Evolutionary conservation across 2,329 filamentous ascomycete genomes (phyloP), one percentile per base, ranked within the genome.

Genomic region (Alternaria novae-zelandiae): DNA sequence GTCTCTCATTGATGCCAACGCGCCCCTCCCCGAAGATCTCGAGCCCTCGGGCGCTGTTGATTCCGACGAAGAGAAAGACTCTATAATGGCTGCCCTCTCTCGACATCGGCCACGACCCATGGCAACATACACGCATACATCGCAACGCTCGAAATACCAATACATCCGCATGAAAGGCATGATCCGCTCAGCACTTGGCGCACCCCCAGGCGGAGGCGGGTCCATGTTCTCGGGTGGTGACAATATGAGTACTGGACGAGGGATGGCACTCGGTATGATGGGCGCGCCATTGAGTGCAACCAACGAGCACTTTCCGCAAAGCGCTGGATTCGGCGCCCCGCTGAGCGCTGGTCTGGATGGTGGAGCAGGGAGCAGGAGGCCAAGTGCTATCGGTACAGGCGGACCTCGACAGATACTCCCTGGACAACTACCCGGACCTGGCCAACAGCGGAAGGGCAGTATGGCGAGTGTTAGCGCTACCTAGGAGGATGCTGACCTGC

Each of bases 1-100:
- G 83, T 94, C 94, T 36, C 94, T 94, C 41, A 91, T 99, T 70
- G 94, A 98, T 78, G 95, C 96, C 59, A 97, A 96, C 78, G 94
- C 94, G 2, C 94, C 94, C 3, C 82, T 96, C 17, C 93, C 95
- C 71, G 94, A 97, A 72, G 93, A 96, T 50, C 88, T 88, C 61
- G 92, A 93, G 65, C 89, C 89, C 6, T 79, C 81, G 2, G 92
- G 89, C 3, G 74, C 93, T 1, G 88, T 99, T 41, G 96, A 99
- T 79, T 96, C 92, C 3, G 96, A 99, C 76, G 96, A 98, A 83
- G 96, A 99, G 80, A 93, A 93, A 54, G 90, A 94, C 53, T 87
- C 91, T 0, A 92, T 98, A 55, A 97, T 98, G 93, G 85, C 87
- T 30, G 92, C 92, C 8, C 86, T 86, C 30, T 85, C 89, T 23